phyloP scores from a whole-genome alignment of 164 flowering plant species.

The Brasenia schreberi region DNA sequence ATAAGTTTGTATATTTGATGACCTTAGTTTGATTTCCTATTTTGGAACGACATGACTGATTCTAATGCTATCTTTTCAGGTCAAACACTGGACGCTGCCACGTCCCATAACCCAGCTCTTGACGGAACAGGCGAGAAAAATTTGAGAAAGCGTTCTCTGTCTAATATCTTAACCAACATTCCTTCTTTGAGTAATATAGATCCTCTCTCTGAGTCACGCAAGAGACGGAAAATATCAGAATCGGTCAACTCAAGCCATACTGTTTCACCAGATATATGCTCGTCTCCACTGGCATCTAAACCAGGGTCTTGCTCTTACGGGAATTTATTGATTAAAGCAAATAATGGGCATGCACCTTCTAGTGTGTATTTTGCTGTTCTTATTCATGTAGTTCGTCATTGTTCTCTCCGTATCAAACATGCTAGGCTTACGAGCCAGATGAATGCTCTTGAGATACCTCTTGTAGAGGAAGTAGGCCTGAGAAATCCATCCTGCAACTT shows the following conservation, averaged over 20 bases:
- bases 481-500: slow-evolving; percentile 65
- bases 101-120: slow-evolving; percentile 14
- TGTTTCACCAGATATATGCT: slow-evolving; percentile 14
- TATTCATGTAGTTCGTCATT: slow-evolving; percentile 87
- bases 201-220: slow-evolving; percentile 13
- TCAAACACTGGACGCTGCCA: slow-evolving; percentile 31
- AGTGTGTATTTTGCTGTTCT: slow-evolving; percentile 70
- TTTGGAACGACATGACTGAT: too few relatives aligned
- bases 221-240: slow-evolving; percentile 49
- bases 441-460: slow-evolving; percentile 84
- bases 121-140: slow-evolving; percentile 26
- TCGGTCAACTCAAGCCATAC: slow-evolving; percentile 10
- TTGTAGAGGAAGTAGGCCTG: slow-evolving; percentile 84
- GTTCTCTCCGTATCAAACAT: slow-evolving; percentile 90
- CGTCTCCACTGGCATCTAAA: slow-evolving; percentile 25
- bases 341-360: slow-evolving; percentile 75
- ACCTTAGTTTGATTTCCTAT: background rate
- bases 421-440: slow-evolving; percentile 91
- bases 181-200: slow-evolving; percentile 57
- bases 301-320: slow-evolving; percentile 51
- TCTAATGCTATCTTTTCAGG: slow-evolving; percentile 29
- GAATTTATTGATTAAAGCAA: slow-evolving; percentile 73
- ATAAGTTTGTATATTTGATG: background rate
- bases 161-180: slow-evolving; percentile 50
- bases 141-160: slow-evolving; percentile 51